Evolutionary conservation across 2,329 filamentous ascomycete species (phyloP).

Genomic region (Xylariaceae sp.): DNA sequence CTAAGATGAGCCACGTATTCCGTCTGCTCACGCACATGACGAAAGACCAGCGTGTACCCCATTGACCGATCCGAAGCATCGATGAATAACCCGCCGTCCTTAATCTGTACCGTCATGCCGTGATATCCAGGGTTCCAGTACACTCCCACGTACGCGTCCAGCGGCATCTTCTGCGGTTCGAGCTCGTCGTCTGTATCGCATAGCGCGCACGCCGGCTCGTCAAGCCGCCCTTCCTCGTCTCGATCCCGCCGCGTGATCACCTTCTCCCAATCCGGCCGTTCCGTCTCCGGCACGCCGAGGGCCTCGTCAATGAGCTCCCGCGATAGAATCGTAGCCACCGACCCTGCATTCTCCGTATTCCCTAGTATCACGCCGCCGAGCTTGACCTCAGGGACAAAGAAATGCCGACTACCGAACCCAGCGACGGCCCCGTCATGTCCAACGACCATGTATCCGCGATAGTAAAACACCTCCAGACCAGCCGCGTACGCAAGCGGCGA

Average conservation of each 20-base stretch:
- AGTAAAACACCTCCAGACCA: constrained; percentile 22
- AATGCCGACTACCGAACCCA: constrained; percentile 22
- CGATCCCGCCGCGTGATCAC: not conserved
- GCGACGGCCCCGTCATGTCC: constrained; percentile 21
- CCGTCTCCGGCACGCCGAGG: constrained; percentile 13
- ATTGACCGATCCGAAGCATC: constrained; percentile 21
- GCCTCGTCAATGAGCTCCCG: constrained; percentile 19
- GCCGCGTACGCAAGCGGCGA: constrained; percentile 19
- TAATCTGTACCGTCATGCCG: constrained; percentile 16
- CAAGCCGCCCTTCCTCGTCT: not conserved
- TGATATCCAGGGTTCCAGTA: constrained; percentile 25
- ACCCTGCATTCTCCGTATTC: constrained; percentile 7
- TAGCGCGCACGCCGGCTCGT: not conserved
- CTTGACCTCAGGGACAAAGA: constrained; percentile 20
- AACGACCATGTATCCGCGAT: constrained; percentile 21
- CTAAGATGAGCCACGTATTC: constrained; percentile 15
- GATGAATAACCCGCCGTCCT: constrained; percentile 22
- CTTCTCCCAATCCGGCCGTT: constrained; percentile 10
- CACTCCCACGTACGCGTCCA: constrained; percentile 19
- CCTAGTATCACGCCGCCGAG: constrained; percentile 21
- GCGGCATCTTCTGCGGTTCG: constrained; percentile 19
- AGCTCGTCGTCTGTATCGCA: not conserved
- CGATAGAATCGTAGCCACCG: not conserved
- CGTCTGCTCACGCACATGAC: constrained; percentile 18
- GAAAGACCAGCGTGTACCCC: constrained; percentile 18